These are phyloP conservation scores for Pythium apleroticum DNA, from an alignment of 352 stramenopile species.

Conservation along the genomic window DNA sequence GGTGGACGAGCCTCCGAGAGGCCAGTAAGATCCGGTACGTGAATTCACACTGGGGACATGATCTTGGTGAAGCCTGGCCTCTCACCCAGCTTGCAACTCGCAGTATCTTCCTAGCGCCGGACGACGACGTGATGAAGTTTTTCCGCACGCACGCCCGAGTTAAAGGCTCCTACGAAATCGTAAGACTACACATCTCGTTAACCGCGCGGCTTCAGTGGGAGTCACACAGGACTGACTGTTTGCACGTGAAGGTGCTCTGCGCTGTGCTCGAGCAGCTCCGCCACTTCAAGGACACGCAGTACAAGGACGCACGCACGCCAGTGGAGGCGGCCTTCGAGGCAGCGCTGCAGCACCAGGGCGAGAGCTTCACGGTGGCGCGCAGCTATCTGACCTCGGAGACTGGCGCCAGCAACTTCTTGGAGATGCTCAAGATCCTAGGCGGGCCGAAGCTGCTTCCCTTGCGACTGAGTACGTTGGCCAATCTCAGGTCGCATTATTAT, in stretches of 20 bases:
- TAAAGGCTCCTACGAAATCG: conserved; percentile 90
- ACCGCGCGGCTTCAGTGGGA: no score
- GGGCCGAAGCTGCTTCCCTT: conserved; percentile 65
- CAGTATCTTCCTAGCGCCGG: conserved; percentile 85
- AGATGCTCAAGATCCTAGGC: conserved; percentile 53
- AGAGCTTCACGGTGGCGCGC: conserved; percentile 49
- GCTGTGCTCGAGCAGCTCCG: conserved; percentile 92
- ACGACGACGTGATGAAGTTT: conserved; percentile 82
- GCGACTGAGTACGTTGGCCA: conserved; percentile 45
- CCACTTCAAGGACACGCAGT: conserved; percentile 90
- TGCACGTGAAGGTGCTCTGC: conserved; percentile 49
- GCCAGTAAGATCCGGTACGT: conserved; percentile 43
- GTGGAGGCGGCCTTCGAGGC: conserved; percentile 76
- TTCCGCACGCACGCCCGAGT: conserved; percentile 85
- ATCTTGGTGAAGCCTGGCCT: not conserved
- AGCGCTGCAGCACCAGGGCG: conserved; percentile 40
- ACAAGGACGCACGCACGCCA: conserved; percentile 81
- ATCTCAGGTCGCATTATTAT: not conserved
- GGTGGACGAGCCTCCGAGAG: conserved; percentile 56
- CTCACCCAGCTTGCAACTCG: not conserved
- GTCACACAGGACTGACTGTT: no score
- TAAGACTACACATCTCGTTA: conserved; percentile 4
- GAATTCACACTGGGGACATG: not conserved
- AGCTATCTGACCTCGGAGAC: conserved; percentile 43
- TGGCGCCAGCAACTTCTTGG: conserved; percentile 50